Evolutionary conservation across 257 asterid species (phyloP), one percentile per base, ranked within the genome.

Genomic region (Penstemon davidsonii): DNA sequence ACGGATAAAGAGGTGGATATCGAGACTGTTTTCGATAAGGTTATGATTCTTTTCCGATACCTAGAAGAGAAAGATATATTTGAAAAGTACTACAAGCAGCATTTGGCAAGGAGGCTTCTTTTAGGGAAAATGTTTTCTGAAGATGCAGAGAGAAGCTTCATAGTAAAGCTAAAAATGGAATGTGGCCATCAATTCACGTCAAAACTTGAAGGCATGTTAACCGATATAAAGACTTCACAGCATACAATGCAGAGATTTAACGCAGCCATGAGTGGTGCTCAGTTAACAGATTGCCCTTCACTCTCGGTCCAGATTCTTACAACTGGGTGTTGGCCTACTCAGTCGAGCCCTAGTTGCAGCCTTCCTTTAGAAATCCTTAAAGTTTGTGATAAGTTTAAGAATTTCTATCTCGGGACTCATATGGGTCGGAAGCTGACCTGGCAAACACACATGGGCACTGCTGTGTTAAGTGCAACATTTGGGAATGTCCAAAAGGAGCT

Each of bases 151-250:
- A 75, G 93, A 66, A 86, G 93, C 58, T 53, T 86, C 57, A 86
- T 86, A 6, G 87, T 86, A 13, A 84, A 86, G 66, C 83, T 86
- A 69, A 86, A 86, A 57, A 86, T 90, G 5, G 88, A 86, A 64
- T 86, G 93, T 72, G 93, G 90, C 5, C 82, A 84, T 62, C 90
- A 84, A 62, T 86, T 86, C 62, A 86, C 93, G 19, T 86, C 93
- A 40, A 86, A 86, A 61, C 38, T 84, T 9, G 93, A 86, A 72
- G 90, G 93, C 58, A 86, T 86, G 93, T 84, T 84, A 47, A 86
- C 90, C 0, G 93, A 86, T 75, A 84, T 86, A 90, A 84, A 82
- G 73, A 86, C 90, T 0, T 86, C 93, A 12, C 84, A 80, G 44
- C 88, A 84, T 59, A 84, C 90, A 11, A 84, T 86, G 88, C 86